Conservation (phyloP, 2,329 filamentous ascomycete species). For the Ramularia collo-cygni region DNA sequence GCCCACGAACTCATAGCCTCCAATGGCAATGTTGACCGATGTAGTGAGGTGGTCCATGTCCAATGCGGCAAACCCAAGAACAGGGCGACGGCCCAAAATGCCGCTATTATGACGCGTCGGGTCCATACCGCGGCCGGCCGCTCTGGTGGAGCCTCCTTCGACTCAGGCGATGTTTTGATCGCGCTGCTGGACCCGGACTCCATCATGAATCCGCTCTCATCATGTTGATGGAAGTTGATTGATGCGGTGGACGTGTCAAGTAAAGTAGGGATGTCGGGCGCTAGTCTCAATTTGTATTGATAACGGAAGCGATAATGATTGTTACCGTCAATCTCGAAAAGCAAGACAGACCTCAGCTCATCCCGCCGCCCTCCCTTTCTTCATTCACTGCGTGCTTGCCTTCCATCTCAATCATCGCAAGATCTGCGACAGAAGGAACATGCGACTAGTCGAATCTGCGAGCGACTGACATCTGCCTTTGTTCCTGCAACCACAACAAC, state of each 20-base stretch:
- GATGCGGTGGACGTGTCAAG: too few relatives aligned
- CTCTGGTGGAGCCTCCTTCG: constrained; percentile 57
- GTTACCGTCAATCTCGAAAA: background rate
- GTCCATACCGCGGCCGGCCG: constrained; percentile 60
- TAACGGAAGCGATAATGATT: too few relatives aligned
- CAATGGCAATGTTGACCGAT: constrained; percentile 75
- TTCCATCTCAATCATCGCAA: too few relatives aligned
- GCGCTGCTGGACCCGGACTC: background rate
- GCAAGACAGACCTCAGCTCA: background rate
- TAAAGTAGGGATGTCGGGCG: too few relatives aligned
- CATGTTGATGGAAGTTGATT: constrained; percentile 2
- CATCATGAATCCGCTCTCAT: constrained; percentile 4
- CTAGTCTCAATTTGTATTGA: too few relatives aligned
- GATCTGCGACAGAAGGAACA: too few relatives aligned
- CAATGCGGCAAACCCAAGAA: constrained; percentile 85
- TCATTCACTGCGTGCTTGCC: too few relatives aligned
- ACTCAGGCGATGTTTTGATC: background rate
- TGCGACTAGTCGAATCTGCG: too few relatives aligned
- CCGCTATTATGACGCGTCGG: constrained; percentile 68
- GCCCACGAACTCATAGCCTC: constrained; percentile 87
- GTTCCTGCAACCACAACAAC: too few relatives aligned
- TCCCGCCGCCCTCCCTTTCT: background rate
- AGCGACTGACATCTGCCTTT: too few relatives aligned
- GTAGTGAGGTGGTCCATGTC: constrained; percentile 92
- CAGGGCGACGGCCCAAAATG: constrained; percentile 85